Evolutionary conservation across 805 yeast genomes (phyloP), one percentile per base, ranked within the genome.

Genomic region (Brettanomyces custersianus): DNA sequence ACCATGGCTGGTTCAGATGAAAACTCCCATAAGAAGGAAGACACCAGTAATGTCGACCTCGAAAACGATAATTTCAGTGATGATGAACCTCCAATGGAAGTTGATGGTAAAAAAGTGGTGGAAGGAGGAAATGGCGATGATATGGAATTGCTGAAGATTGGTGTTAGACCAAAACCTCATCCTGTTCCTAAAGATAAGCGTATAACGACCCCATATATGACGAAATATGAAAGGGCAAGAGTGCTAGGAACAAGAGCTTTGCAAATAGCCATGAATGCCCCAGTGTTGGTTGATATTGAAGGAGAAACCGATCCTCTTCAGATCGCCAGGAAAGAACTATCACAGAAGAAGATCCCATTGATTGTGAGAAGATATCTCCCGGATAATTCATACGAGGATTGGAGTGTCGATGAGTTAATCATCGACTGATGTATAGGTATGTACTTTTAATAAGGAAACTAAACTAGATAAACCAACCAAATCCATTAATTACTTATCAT

Each of bases 261-360:
- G 45, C 99, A 92, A 62, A 90, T 92, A 51, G 86, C 96, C 20
- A 83, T 92, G 84, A 92, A 92, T 56, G 98, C 99, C 1, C 98
- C 98, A 2, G 97, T 92, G 3, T 72, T 92, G 55, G 98, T 92
- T 29, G 98, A 94, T 54, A 75, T 92, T 40, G 99, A 92, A 63
- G 98, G 98, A 54, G 99, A 94, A 60, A 94, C 98, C 3, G 99
- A 92, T 59, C 98, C 99, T 11, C 68, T 92, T 55, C 96, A 88
- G 60, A 92, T 92, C 43, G 96, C 99, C 41, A 81, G 86, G 85
- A 92, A 94, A 61, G 99, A 92, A 61, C 72, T 92, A 44, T 75
- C 94, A 1, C 97, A 92, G 60, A 78, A 84, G 60, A 92, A 88
- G 59, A 87, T 94, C 39, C 99, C 98, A 1, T 70, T 92, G 51